Conservation (phyloP, 352 stramenopile species). For the Aphanomyces astaci region DNA sequence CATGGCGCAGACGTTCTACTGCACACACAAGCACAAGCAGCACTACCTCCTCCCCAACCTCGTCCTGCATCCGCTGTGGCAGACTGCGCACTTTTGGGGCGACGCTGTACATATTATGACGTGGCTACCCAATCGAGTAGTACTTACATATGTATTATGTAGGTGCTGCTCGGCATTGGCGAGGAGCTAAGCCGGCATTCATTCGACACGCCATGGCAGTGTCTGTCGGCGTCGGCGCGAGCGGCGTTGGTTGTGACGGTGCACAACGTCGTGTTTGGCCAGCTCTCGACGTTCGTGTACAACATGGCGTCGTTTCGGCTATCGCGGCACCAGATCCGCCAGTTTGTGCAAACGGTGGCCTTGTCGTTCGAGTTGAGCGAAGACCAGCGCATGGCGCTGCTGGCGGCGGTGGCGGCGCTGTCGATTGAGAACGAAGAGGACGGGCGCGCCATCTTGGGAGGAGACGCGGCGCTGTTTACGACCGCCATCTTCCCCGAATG, state of each 20-base stretch:
- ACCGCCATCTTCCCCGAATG: slow-evolving; percentile 20
- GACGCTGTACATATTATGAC: slow-evolving; percentile 33
- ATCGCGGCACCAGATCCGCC: slow-evolving; percentile 48
- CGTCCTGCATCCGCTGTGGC: slow-evolving; percentile 54
- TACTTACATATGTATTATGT: background rate
- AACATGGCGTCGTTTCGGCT: slow-evolving; percentile 64
- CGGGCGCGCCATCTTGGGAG: background rate
- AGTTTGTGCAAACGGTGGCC: slow-evolving; percentile 66
- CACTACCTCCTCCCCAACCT: slow-evolving; percentile 53
- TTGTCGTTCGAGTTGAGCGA: slow-evolving; percentile 75
- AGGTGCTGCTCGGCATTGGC: slow-evolving; percentile 55
- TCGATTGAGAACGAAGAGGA: background rate
- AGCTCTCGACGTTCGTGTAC: slow-evolving; percentile 65
- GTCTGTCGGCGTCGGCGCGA: slow-evolving; percentile 43
- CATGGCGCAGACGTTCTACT: slow-evolving; percentile 79
- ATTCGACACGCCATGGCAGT: slow-evolving; percentile 59
- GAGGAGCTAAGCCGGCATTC: slow-evolving; percentile 72
- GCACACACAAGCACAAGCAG: slow-evolving; percentile 36
- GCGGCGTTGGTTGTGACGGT: slow-evolving; percentile 62
- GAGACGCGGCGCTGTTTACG: slow-evolving; percentile 16
- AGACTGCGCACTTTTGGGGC: slow-evolving; percentile 57
- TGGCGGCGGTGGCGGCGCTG: slow-evolving; percentile 40
- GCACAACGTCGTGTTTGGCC: slow-evolving; percentile 72
- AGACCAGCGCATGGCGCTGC: slow-evolving; percentile 63
- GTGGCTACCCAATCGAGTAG: background rate